phyloP scores from a whole-genome alignment of 1,284 basidiomycete genomes.

The Sporisorium scitamineum region DNA sequence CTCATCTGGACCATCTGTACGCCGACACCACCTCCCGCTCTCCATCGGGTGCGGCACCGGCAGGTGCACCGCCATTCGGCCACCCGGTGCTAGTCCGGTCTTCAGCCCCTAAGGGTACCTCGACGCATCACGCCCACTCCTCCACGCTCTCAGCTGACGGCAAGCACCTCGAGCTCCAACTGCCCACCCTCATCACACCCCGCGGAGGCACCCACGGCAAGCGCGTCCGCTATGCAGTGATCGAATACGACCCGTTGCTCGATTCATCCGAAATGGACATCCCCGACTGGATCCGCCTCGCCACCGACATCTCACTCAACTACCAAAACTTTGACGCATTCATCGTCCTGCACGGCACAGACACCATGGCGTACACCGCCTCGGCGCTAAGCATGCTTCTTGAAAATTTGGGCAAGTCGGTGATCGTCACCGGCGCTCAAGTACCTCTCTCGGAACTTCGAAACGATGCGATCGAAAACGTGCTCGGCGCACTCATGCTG shows the following conservation, averaged over 20 bases:
- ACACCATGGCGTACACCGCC: constrained; percentile 73
- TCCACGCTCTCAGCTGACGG: constrained; percentile 47
- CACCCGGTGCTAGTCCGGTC: constrained; percentile 51
- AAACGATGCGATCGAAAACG: constrained; percentile 76
- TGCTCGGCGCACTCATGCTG: constrained; percentile 83
- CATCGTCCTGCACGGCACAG: constrained; percentile 83
- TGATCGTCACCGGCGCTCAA: constrained; percentile 90
- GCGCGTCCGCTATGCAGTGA: constrained; percentile 56
- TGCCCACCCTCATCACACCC: constrained; percentile 63
- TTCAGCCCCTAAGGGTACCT: constrained; percentile 54
- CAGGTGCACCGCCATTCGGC: constrained; percentile 44
- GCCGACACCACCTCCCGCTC: constrained; percentile 31
- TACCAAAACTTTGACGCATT: constrained; percentile 87
- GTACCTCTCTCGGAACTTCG: constrained; percentile 88
- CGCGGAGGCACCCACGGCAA: constrained; percentile 45
- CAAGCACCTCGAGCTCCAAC: constrained; percentile 49
- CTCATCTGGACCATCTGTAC: constrained; percentile 37
- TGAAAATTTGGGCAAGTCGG: constrained; percentile 88
- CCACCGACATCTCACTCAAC: constrained; percentile 89
- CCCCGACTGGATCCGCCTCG: constrained; percentile 87
- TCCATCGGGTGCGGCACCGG: constrained; percentile 7
- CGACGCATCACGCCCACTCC: constrained; percentile 51
- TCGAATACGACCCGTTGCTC: constrained; percentile 73
- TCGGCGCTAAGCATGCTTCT: constrained; percentile 78
- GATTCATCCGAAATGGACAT: constrained; percentile 83